A percentile compares a stretch with the other conserved stretches of the same genome.
Evolutionary conservation across 352 stramenopile genomes (phyloP).

Genomic region (Phytopythium oedochilum): DNA sequence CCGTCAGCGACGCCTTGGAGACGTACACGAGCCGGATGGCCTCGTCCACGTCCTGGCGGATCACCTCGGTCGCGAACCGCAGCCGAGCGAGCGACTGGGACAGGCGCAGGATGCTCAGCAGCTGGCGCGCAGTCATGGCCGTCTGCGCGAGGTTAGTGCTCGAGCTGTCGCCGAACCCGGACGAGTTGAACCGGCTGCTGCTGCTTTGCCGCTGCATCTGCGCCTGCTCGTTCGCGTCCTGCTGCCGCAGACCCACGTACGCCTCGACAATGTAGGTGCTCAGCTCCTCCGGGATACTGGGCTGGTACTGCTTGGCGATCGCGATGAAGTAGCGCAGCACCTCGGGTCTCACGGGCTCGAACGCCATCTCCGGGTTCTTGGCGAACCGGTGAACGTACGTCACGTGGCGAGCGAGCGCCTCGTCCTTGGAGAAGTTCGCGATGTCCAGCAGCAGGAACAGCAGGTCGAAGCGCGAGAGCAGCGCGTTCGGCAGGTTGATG

Average conservation of each 20-base stretch:
- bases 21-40: conserved; percentile 96
- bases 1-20: conserved; percentile 94
- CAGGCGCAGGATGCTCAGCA: conserved; percentile 98
- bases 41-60: conserved; percentile 97
- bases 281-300: conserved; percentile 89
- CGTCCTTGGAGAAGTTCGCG: conserved; percentile 91
- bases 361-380: conserved; percentile 89
- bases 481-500: conserved; percentile 99
- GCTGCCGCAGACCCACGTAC: conserved; percentile 95
- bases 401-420: conserved; percentile 89
- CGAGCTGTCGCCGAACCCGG: conserved; percentile 22
- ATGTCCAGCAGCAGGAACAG: conserved; percentile 98
- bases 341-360: conserved; percentile 88
- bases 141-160: conserved; percentile 91
- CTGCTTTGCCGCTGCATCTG: conserved; percentile 48
- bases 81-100: conserved; percentile 95
- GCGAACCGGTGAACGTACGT: conserved; percentile 91
- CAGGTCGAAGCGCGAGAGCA: conserved; percentile 99
- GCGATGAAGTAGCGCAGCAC: conserved; percentile 90
- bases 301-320: conserved; percentile 85
- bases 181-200: conserved; percentile 32
- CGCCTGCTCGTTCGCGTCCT: conserved; percentile 85
- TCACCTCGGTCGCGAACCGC: conserved; percentile 94
- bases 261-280: conserved; percentile 98
- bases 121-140: conserved; percentile 97